Percentiles rank a stretch among this genome's conserved stretches.
phyloP scores from a whole-genome alignment of 768 basidiomycete genomes.

The Boletus edulis region DNA sequence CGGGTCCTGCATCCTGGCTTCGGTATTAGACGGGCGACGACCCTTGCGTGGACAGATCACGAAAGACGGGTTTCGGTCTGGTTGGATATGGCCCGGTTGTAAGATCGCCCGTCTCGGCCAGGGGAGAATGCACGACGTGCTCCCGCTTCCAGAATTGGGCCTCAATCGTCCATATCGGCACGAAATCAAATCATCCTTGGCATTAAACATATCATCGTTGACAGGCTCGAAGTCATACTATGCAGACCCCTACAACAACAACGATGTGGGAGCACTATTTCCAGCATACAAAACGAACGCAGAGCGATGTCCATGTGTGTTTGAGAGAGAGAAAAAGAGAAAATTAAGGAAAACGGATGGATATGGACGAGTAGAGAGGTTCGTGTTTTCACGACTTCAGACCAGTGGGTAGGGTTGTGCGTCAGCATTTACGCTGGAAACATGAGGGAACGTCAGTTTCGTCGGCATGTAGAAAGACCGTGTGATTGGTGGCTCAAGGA shows the following conservation, averaged over 20 bases:
- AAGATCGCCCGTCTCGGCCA: too few relatives aligned
- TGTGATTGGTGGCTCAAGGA: not conserved
- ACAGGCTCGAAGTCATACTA: conserved; percentile 4
- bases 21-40: too few relatives aligned
- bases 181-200: not conserved
- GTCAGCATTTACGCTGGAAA: not conserved
- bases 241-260: not conserved
- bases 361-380: not conserved
- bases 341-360: not conserved
- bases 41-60: too few relatives aligned
- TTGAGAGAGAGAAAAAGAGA: not conserved
- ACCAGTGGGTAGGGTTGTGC: not conserved
- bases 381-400: conserved; percentile 1
- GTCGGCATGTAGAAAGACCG: too few relatives aligned
- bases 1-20: too few relatives aligned
- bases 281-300: conserved; percentile 7
- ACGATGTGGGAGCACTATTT: not conserved
- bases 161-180: too few relatives aligned
- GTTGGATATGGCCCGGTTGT: too few relatives aligned
- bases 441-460: not conserved
- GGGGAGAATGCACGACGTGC: too few relatives aligned
- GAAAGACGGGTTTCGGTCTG: too few relatives aligned
- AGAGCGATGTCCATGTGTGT: conserved; percentile 8
- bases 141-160: too few relatives aligned
- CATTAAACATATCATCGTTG: conserved; percentile 1